These are phyloP conservation scores for apple (Malus domestica) DNA, from an alignment of 306 rosid species.

Conservation along the genomic window DNA sequence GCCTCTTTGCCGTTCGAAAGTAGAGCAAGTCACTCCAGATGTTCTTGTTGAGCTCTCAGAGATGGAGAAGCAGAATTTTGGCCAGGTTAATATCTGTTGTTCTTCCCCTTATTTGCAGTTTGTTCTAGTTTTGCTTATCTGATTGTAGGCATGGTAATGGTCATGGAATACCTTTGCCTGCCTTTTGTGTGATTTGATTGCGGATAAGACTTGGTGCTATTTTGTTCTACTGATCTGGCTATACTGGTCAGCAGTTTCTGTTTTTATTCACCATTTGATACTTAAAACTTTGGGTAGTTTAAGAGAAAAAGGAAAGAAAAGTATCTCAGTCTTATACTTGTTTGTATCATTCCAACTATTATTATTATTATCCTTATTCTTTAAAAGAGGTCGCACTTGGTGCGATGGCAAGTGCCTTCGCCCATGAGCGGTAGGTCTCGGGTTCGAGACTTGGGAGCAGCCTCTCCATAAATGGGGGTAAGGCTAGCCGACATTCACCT, in stretches of 20 bases:
- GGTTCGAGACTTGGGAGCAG: too few species aligned
- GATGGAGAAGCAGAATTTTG: slow-evolving; percentile 81
- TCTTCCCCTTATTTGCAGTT: background rate
- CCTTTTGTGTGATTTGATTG: background rate
- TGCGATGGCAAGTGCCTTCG: too few species aligned
- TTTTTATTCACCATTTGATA: background rate
- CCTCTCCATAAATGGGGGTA: too few species aligned
- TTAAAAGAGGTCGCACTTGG: too few species aligned
- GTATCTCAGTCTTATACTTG: background rate
- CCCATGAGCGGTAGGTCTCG: too few species aligned
- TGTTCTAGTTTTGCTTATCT: background rate
- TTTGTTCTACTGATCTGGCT: background rate
- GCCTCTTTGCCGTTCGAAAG: slow-evolving; percentile 90
- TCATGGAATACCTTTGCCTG: slow-evolving; percentile 5
- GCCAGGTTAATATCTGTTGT: slow-evolving; percentile 61
- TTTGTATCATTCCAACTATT: background rate
- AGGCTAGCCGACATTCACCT: too few species aligned
- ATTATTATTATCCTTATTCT: too few species aligned
- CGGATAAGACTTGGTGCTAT: background rate
- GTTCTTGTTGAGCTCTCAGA: slow-evolving; percentile 91
- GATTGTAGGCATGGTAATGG: slow-evolving; percentile 7
- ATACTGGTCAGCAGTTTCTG: background rate
- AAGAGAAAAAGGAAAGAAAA: too few species aligned
- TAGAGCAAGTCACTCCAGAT: slow-evolving; percentile 68
- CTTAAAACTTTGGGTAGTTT: background rate